phyloP scores from a whole-genome alignment of 2,329 filamentous ascomycete genomes.

The Penicillium decumbens region DNA sequence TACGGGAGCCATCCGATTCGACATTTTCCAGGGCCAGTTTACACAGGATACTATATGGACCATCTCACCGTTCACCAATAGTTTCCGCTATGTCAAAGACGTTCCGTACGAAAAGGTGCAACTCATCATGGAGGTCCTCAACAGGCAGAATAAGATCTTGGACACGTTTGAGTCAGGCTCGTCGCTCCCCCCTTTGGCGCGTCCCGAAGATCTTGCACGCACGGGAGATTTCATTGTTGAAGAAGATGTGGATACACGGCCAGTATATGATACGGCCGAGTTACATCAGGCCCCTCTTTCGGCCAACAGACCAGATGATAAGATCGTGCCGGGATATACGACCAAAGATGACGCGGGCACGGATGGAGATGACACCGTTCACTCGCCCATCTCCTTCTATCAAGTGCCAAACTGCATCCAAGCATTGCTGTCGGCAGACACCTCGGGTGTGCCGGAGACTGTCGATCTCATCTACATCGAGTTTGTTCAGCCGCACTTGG shows the following conservation, averaged over 20 bases:
- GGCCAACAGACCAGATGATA: slow-evolving; percentile 33
- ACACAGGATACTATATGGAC: slow-evolving; percentile 82
- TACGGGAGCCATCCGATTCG: slow-evolving; percentile 87
- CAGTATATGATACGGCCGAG: slow-evolving; percentile 5
- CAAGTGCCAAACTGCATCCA: slow-evolving; percentile 79
- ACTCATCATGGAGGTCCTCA: slow-evolving; percentile 59
- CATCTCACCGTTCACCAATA: slow-evolving; percentile 80
- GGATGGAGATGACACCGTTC: slow-evolving; percentile 88
- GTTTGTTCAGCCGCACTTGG: slow-evolving; percentile 78
- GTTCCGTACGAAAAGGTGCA: slow-evolving; percentile 74
- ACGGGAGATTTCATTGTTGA: slow-evolving; percentile 19
- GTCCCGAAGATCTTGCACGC: slow-evolving; percentile 44
- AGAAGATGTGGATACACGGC: slow-evolving; percentile 8
- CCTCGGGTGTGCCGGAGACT: slow-evolving; percentile 55
- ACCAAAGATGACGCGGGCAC: slow-evolving; percentile 76
- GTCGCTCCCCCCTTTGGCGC: slow-evolving; percentile 34
- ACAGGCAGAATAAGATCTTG: slow-evolving; percentile 53
- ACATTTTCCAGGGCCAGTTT: slow-evolving; percentile 88
- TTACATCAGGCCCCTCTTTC: slow-evolving; percentile 31
- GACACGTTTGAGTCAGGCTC: slow-evolving; percentile 15
- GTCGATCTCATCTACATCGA: slow-evolving; percentile 90
- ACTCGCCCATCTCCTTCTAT: slow-evolving; percentile 69
- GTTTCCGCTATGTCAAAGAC: slow-evolving; percentile 69
- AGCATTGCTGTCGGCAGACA: slow-evolving; percentile 50
- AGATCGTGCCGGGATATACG: slow-evolving; percentile 71